Evolutionary conservation across 2,329 filamentous ascomycete genomes (phyloP), one percentile per base, ranked within the genome.

Genomic region (Colletotrichum chrysophilum): DNA sequence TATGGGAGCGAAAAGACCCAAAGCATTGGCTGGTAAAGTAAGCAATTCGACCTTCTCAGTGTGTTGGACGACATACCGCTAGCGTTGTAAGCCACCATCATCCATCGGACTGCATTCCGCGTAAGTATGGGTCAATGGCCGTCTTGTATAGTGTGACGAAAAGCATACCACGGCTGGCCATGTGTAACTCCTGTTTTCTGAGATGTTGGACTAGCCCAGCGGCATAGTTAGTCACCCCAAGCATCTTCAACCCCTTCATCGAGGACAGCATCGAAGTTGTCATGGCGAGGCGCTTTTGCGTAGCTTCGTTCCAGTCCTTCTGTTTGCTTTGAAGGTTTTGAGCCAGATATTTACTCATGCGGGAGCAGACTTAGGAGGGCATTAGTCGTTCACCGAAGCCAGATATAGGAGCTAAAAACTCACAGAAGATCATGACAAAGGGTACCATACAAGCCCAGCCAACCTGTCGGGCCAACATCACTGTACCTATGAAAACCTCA

Each of bases 381-480:
- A 55, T 12, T 24, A 26, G n/a, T 30, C 24, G 3, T 3, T 2
- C 2, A 58, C 12, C 5, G 4, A 26, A 8, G 18, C 18, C 38
- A 4, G n/a, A 48, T 3, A 4, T 32, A 21, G 12, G 24, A 3
- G 36, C 9, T 30, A 14, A 36, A 1, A 16, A 75, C 74, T 14
- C 87, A 76, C 74, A 52, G 10, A 74, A 36, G 80, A 76, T 84
- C 87, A 58, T 88, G 84, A 3, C 86, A 85, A 64, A 89, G 69
- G 8, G 79, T 84, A 79, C 71, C 6, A 76, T 36, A 21, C 71
- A 80, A 3, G 76, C 76, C 74, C 75, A 79, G 21, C 78, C 79
- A 3, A 80, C 76, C 66, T 78, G 70, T n/a, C 34, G 61, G 7
- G 78, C 76, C 5, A 80, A 67, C 64, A 80, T 77, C 2, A 67